Evolutionary conservation across 2,329 filamentous ascomycete species (phyloP).

Genomic region (Tolypocladium guangdongense): DNA sequence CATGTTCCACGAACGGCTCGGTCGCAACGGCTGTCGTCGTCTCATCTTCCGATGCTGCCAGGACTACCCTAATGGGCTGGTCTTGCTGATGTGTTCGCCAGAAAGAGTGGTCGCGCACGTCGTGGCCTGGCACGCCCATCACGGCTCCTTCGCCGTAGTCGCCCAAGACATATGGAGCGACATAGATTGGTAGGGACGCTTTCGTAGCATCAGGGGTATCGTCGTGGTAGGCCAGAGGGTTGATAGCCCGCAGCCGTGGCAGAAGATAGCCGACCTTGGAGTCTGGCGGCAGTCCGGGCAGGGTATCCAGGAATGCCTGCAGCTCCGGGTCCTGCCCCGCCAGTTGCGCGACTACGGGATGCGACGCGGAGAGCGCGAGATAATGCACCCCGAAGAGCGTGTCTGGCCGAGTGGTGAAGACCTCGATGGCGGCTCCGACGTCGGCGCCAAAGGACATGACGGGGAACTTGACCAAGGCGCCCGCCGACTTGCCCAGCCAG

Average conservation of each 20-base stretch:
- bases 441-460: constrained; percentile 34
- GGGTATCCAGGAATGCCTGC: constrained; percentile 54
- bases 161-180: constrained; percentile 74
- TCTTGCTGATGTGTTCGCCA: constrained; percentile 60
- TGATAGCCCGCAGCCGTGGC: constrained; percentile 47
- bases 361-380: constrained; percentile 63
- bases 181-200: constrained; percentile 60
- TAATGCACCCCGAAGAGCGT: constrained; percentile 85
- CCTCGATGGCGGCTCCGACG: constrained; percentile 43
- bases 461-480: constrained; percentile 62
- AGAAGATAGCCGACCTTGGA: constrained; percentile 60
- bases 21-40: constrained; percentile 30
- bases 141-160: constrained; percentile 82
- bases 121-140: constrained; percentile 86
- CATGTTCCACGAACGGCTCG: constrained; percentile 53
- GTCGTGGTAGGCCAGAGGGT: constrained; percentile 51
- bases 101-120: constrained; percentile 66
- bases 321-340: constrained; percentile 51
- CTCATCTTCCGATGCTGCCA: constrained; percentile 40
- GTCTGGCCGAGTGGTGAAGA: constrained; percentile 78
- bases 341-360: constrained; percentile 54
- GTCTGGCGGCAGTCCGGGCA: constrained; percentile 43
- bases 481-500: constrained; percentile 74
- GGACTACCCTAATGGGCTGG: constrained; percentile 51
- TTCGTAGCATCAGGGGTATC: constrained; percentile 38